These are phyloP conservation scores for Zymoseptoria crescenta DNA, from an alignment of 2,329 filamentous ascomycete species.

Conservation along the genomic window DNA sequence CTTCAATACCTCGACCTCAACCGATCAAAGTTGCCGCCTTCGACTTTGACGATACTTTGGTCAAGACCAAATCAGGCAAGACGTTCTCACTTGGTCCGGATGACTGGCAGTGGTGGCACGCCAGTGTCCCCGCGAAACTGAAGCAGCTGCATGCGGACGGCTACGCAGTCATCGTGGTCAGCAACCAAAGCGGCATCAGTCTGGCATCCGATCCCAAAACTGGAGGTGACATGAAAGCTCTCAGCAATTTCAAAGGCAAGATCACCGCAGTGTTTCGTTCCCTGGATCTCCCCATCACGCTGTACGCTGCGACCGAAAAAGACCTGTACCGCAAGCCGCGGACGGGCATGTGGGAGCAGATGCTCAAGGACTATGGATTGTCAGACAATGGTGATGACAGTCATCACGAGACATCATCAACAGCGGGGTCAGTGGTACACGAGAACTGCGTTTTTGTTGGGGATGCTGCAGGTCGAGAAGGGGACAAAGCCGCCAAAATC, in stretches of 20 bases:
- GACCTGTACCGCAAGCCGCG: constrained; percentile 84
- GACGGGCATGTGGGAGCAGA: constrained; percentile 75
- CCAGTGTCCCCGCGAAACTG: constrained; percentile 58
- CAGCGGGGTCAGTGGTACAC: constrained; percentile 25
- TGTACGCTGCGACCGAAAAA: constrained; percentile 80
- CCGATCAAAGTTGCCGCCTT: constrained; percentile 62
- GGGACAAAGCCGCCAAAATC: constrained; percentile 31
- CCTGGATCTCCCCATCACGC: constrained; percentile 64
- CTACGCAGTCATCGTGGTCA: constrained; percentile 70
- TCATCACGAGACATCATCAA: background rate
- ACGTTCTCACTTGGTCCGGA: constrained; percentile 60
- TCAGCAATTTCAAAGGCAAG: constrained; percentile 77
- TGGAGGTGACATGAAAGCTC: constrained; percentile 58
- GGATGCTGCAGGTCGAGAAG: constrained; percentile 60
- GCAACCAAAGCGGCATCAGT: constrained; percentile 79
- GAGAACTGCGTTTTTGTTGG: constrained; percentile 75
- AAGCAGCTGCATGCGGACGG: constrained; percentile 63
- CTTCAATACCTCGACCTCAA: constrained; percentile 14
- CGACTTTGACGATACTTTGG: constrained; percentile 79
- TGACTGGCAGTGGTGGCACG: constrained; percentile 96
- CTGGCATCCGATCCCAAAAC: constrained; percentile 59
- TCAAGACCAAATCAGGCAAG: constrained; percentile 72
- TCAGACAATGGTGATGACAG: constrained; percentile 49
- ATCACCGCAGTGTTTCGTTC: constrained; percentile 59
- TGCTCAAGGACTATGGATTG: constrained; percentile 46